A percentile compares a stretch with the other conserved stretches of the same genome.
These are phyloP conservation scores for Rhizophlyctis rosea DNA, from an alignment of 192 early-diverging fungal genomes.

Conservation along the genomic window DNA sequence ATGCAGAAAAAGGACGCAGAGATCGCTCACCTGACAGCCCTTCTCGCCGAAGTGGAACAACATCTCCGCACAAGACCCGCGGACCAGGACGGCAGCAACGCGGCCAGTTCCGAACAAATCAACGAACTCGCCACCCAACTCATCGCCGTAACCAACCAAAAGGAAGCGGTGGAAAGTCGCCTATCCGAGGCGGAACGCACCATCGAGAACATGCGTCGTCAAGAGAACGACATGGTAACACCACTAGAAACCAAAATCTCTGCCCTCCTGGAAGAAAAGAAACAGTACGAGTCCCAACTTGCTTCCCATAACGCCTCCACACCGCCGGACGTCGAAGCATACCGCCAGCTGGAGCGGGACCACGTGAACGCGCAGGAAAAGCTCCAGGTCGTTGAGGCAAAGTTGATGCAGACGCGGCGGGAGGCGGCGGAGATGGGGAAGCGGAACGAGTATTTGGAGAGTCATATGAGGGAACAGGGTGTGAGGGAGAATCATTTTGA, in stretches of 20 bases:
- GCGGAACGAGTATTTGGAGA: background rate
- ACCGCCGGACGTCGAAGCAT: too few species aligned
- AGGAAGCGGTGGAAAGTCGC: background rate
- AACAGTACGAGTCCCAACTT: too few species aligned
- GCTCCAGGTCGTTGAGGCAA: background rate
- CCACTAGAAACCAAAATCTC: background rate
- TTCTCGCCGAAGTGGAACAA: constrained; percentile 16
- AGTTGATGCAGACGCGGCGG: background rate
- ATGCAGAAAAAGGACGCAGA: constrained; percentile 19
- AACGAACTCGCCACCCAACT: constrained; percentile 1
- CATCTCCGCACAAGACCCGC: constrained; percentile 12
- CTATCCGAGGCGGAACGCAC: constrained; percentile 3
- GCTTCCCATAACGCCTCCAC: too few species aligned
- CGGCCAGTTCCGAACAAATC: too few species aligned
- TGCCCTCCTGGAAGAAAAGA: background rate
- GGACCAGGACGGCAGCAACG: background rate
- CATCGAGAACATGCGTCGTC: constrained; percentile 2
- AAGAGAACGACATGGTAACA: background rate
- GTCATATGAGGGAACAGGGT: background rate
- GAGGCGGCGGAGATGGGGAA: background rate
- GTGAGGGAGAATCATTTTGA: constrained; percentile 1
- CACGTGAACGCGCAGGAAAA: constrained; percentile 1
- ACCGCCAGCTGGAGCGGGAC: background rate
- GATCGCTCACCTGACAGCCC: constrained; percentile 3
- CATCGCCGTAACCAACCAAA: constrained; percentile 6